Evolutionary conservation across 495 filamentous ascomycete species (phyloP).

Genomic region (Pyrenula massariospora): DNA sequence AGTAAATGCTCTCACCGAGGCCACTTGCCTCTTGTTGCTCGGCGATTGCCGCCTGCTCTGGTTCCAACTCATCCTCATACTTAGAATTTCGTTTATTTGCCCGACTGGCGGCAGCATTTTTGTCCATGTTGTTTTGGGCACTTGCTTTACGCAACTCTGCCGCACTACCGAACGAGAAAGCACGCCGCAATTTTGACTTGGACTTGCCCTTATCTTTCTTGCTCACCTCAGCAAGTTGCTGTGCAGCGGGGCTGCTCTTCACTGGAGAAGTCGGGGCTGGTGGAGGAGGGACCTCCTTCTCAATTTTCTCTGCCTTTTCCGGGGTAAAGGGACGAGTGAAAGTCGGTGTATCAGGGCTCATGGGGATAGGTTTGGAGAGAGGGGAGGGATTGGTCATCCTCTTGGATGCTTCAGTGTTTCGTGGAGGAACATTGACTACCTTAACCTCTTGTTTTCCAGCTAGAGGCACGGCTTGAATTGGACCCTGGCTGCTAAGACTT

Average conservation of each 20-base stretch:
- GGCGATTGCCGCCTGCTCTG: slow-evolving; percentile 82
- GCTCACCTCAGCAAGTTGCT: slow-evolving; percentile 68
- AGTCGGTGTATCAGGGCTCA: slow-evolving; percentile 32
- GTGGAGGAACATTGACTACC: slow-evolving; percentile 51
- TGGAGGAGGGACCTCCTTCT: slow-evolving; percentile 8
- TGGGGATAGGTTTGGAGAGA: slow-evolving; percentile 68
- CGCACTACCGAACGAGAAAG: slow-evolving; percentile 95
- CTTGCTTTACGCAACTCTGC: slow-evolving; percentile 77
- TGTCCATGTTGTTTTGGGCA: slow-evolving; percentile 47
- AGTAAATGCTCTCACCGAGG: slow-evolving; percentile 88
- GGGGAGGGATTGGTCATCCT: slow-evolving; percentile 71
- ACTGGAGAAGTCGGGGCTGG: slow-evolving; percentile 13
- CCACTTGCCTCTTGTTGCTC: slow-evolving; percentile 83
- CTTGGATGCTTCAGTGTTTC: slow-evolving; percentile 57
- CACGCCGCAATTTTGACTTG: slow-evolving; percentile 79
- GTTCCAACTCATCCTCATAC: slow-evolving; percentile 61
- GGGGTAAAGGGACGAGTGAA: slow-evolving; percentile 11
- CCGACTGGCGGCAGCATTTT: slow-evolving; percentile 40
- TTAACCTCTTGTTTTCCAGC: slow-evolving; percentile 38
- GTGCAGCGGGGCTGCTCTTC: slow-evolving; percentile 55
- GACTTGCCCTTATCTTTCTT: slow-evolving; percentile 66
- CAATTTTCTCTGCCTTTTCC: slow-evolving; percentile 7
- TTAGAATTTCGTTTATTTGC: slow-evolving; percentile 60
- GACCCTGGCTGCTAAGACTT: slow-evolving; percentile 3
- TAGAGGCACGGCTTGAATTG: slow-evolving; percentile 10